A percentile compares a stretch with the other conserved stretches of the same genome.
Evolutionary conservation across 2,329 filamentous ascomycete species (phyloP).

Genomic region (Colletotrichum tropicicola): DNA sequence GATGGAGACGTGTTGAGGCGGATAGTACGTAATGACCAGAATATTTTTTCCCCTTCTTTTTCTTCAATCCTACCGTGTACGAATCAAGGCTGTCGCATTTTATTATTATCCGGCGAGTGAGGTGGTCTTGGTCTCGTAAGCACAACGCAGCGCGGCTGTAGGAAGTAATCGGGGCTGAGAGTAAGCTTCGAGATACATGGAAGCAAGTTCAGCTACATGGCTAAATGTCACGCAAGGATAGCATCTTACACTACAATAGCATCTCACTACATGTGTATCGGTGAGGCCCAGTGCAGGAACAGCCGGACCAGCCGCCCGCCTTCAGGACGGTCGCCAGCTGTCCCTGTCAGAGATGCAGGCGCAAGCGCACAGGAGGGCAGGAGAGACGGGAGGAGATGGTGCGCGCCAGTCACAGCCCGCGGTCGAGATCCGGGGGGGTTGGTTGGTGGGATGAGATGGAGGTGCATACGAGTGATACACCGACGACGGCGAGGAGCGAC

Average conservation of each 20-base stretch:
- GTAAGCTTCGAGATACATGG: not conserved
- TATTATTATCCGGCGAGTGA: not conserved
- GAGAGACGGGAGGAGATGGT: conserved; percentile 4
- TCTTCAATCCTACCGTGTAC: not conserved
- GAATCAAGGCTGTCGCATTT: not conserved
- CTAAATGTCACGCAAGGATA: not conserved
- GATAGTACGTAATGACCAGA: conserved; percentile 4
- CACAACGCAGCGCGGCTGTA: not conserved
- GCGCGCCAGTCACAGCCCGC: conserved; percentile 12
- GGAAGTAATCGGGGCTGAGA: not conserved
- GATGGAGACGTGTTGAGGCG: not conserved
- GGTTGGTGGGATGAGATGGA: conserved; percentile 18
- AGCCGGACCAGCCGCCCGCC: conserved; percentile 3
- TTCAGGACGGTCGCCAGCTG: not conserved
- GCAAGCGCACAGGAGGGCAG: conserved; percentile 1
- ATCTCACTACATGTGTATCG: not conserved
- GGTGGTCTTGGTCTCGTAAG: conserved; percentile 14
- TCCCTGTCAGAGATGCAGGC: conserved; percentile 18
- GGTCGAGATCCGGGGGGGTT: not conserved
- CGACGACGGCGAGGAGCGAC: conserved; percentile 1
- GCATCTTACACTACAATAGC: not conserved
- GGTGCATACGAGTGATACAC: not conserved
- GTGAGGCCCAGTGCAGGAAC: conserved; percentile 24
- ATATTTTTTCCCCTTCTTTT: not conserved
- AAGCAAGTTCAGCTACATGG: not conserved